Conservation (phyloP, 225 moss, liverwort and hornwort genomes). For the Asterella californica region DNA sequence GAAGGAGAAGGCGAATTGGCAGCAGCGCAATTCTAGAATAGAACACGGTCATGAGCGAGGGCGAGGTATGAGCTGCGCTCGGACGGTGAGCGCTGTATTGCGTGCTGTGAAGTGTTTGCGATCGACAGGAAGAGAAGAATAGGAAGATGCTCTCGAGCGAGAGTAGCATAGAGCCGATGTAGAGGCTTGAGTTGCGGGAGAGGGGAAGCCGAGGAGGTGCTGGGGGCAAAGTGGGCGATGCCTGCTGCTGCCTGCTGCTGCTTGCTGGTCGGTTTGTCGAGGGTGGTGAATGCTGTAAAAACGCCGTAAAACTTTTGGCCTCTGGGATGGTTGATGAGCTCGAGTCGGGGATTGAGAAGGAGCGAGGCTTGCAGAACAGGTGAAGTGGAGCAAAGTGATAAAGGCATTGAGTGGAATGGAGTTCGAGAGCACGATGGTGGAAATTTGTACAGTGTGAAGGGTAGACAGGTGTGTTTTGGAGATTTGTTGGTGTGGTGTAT, state of each 20-base stretch:
- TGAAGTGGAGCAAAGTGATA: neutral
- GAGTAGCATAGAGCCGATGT: neutral
- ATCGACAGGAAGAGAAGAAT: neutral
- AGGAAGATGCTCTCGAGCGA: too few relatives aligned
- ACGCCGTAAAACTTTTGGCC: neutral
- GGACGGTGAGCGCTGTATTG: neutral
- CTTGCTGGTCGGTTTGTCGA: neutral
- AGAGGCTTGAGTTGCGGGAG: neutral
- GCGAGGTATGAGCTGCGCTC: neutral
- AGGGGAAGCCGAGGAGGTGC: neutral
- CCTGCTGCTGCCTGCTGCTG: neutral
- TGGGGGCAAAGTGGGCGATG: neutral
- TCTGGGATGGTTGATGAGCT: neutral
- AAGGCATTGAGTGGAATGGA: neutral
- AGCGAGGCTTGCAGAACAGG: neutral
- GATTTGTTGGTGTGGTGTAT: neutral
- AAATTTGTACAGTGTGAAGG: neutral
- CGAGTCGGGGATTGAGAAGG: neutral
- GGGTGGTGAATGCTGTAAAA: neutral
- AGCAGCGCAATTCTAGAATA: too few relatives aligned
- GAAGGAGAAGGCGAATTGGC: neutral
- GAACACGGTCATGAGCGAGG: neutral
- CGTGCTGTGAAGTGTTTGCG: neutral
- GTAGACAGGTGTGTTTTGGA: neutral
- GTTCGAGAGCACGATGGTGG: neutral